Evolutionary conservation across 192 early-diverging fungal genomes (phyloP).

Genomic region (Chytriomyces confervae): DNA sequence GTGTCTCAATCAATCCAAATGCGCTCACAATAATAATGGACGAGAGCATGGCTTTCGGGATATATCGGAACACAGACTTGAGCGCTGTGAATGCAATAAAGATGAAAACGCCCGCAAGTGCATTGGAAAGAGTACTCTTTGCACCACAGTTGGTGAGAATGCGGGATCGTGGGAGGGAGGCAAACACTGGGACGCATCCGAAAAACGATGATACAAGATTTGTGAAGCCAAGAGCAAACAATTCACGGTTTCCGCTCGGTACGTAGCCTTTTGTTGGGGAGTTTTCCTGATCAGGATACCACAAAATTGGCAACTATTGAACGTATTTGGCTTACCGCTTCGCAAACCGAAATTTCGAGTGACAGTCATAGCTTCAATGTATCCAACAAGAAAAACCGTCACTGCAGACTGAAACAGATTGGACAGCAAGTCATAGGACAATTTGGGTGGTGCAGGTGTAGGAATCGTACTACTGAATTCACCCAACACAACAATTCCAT

Average conservation of each 20-base stretch:
- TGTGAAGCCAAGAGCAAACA: slow-evolving; percentile 53
- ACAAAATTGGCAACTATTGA: too few species aligned
- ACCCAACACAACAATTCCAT: slow-evolving; percentile 49
- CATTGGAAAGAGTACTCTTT: slow-evolving; percentile 76
- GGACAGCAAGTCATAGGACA: slow-evolving; percentile 36
- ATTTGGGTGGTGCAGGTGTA: slow-evolving; percentile 30
- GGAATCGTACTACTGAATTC: slow-evolving; percentile 41
- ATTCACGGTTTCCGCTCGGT: slow-evolving; percentile 47
- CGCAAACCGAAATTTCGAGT: slow-evolving; percentile 46
- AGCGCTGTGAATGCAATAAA: slow-evolving; percentile 75
- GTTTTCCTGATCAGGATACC: slow-evolving; percentile 14
- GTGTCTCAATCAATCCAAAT: slow-evolving; percentile 74
- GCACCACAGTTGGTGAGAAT: slow-evolving; percentile 88
- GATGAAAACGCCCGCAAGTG: slow-evolving; percentile 75
- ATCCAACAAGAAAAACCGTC: slow-evolving; percentile 49
- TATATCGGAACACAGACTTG: slow-evolving; percentile 72
- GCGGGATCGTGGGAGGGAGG: slow-evolving; percentile 87
- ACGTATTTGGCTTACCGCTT: neutral
- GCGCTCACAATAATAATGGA: slow-evolving; percentile 87
- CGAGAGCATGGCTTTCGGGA: slow-evolving; percentile 78
- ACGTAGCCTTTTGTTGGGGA: slow-evolving; percentile 36
- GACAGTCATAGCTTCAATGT: slow-evolving; percentile 50
- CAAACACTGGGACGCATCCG: slow-evolving; percentile 67
- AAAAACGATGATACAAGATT: slow-evolving; percentile 52
- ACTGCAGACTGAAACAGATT: slow-evolving; percentile 43